These are phyloP conservation scores for Lantana camara DNA, from an alignment of 257 asterid species.

Conservation along the genomic window DNA sequence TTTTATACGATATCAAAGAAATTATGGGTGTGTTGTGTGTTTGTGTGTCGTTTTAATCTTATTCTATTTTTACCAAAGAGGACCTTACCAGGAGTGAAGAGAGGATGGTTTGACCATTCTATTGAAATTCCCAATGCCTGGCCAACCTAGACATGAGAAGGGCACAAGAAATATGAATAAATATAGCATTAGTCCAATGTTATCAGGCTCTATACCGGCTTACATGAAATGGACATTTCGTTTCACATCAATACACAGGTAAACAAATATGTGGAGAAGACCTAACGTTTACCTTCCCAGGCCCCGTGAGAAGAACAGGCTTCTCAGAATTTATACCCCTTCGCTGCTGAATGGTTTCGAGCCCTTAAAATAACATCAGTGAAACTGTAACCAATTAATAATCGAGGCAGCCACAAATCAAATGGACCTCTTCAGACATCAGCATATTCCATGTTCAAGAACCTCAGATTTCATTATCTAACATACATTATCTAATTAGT, in stretches of 20 bases:
- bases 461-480: no score
- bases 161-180: neutral
- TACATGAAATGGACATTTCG: neutral
- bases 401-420: neutral
- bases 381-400: constrained; percentile 6
- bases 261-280: neutral
- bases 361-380: constrained; percentile 46
- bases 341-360: constrained; percentile 80
- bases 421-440: neutral
- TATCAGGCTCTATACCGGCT: neutral
- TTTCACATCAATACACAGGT: neutral
- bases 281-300: constrained; percentile 69
- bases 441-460: no score
- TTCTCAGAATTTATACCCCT: constrained; percentile 72
- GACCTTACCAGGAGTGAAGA: constrained; percentile 66
- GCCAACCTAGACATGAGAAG: constrained; percentile 64
- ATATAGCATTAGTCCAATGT: neutral
- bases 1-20: no score
- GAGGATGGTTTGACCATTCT: constrained; percentile 91
- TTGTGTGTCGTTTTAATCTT: no score
- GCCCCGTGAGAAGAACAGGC: constrained; percentile 90
- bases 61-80: no score
- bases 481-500: no score
- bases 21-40: no score
- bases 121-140: constrained; percentile 88